Evolutionary conservation across 164 flowering plant genomes (phyloP), one percentile per base, ranked within the genome.

Genomic region (Stephania japonica): DNA sequence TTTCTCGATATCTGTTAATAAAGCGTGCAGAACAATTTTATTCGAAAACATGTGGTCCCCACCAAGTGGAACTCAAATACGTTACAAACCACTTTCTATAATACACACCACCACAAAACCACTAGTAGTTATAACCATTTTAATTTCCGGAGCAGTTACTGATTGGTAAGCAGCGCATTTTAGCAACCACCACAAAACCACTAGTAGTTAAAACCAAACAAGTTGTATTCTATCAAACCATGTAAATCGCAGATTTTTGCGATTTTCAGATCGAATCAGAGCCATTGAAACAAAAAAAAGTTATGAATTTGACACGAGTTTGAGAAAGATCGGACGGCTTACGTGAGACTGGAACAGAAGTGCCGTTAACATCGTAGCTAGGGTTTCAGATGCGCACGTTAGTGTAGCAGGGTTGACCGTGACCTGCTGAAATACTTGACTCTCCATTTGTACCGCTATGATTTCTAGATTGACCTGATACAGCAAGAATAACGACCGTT

Each of bases 371-470:
- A 80, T 16, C 62, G 73, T 11, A 9, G 77, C 77, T 7, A 79
- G 21, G 4, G 75, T 74, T 44, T 75, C 83, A 42, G 70, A 78
- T 73, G 83, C 86, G 82, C 82, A 82, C 27, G 73, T 70, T 74
- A 78, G 76, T 75, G 50, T 43, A 63, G 66, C 62, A 44, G 64
- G 59, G 76, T 63, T 72, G 56, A 62, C 44, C 69, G 66, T 44
- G 2, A 72, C 61, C 71, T 64, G 72, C 49, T 75, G 73, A n/a
- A 76, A 65, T 75, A 78, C 77, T 42, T 72, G 50, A 69, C 70
- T 62, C 70, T 80, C 84, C 88, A 85, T 85, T 38, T 75, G 62
- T 61, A 68, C 70, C 66, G 76, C 62, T 19, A 26, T 72, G 71
- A 66, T 74, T 49, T 59, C 56, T 67, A 53, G 50, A 10, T 23